Percentiles rank a stretch among this genome's conserved stretches.
Evolutionary conservation across 352 stramenopile genomes (phyloP).

Genomic region (Aphanomyces stellatus): DNA sequence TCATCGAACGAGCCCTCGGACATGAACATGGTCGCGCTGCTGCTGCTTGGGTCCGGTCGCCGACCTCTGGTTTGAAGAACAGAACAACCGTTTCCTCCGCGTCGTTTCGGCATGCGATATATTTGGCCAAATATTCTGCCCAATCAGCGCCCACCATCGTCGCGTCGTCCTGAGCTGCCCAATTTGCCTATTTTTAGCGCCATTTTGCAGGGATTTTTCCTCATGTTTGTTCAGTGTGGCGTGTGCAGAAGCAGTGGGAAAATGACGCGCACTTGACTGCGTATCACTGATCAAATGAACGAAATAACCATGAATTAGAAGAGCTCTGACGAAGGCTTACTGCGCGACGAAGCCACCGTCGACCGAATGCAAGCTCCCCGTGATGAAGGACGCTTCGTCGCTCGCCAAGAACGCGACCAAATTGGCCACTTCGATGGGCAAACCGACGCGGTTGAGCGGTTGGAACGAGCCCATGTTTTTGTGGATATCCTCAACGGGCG

Average conservation of each 20-base stretch:
- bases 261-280: no score
- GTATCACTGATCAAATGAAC: no score
- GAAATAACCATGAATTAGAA: neutral
- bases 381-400: slow-evolving; percentile 79
- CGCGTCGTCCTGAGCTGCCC: no score
- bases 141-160: neutral
- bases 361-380: slow-evolving; percentile 70
- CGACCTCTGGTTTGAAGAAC: neutral
- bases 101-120: neutral
- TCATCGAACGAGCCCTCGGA: slow-evolving; percentile 70
- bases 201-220: no score
- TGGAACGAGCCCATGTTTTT: slow-evolving; percentile 9
- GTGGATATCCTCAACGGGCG: slow-evolving; percentile 38
- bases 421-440: slow-evolving; percentile 61
- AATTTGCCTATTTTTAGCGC: no score
- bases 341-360: slow-evolving; percentile 53
- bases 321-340: neutral
- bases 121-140: neutral
- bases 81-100: neutral
- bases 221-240: no score
- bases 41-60: neutral
- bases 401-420: slow-evolving; percentile 74
- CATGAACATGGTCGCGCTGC: slow-evolving; percentile 62
- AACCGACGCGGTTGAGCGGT: slow-evolving; percentile 51
- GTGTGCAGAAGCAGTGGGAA: no score